Percentiles rank a stretch among this genome's conserved stretches.
These are phyloP conservation scores for Xylariaceae sp. DNA, from an alignment of 2,329 filamentous ascomycete genomes.

Conservation along the genomic window DNA sequence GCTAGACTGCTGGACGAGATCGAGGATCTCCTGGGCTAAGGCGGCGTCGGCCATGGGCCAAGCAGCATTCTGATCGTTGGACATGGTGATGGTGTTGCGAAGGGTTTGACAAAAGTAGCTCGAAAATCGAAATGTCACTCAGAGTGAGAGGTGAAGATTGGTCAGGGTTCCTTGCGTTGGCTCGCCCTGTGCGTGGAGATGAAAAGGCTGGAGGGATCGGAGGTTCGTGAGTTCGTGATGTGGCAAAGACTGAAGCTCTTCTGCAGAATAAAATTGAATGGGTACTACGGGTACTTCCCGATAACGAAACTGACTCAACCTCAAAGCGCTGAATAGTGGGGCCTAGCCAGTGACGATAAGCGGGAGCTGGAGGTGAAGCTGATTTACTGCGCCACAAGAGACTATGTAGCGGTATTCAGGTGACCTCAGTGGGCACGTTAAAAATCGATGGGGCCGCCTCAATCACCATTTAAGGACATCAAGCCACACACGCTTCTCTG, in stretches of 20 bases:
- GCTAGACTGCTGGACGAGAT: conserved; percentile 69
- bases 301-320: too few relatives aligned
- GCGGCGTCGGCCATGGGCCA: conserved; percentile 71
- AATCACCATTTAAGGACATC: too few relatives aligned
- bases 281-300: too few relatives aligned
- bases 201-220: conserved; percentile 5
- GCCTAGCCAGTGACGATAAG: too few relatives aligned
- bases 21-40: conserved; percentile 77
- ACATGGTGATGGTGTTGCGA: neutral
- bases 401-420: too few relatives aligned
- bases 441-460: too few relatives aligned
- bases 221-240: neutral
- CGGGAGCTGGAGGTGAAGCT: too few relatives aligned
- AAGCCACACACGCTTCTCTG: too few relatives aligned
- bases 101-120: neutral
- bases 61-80: conserved; percentile 33
- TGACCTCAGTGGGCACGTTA: too few relatives aligned
- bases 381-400: too few relatives aligned
- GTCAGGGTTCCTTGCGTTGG: conserved; percentile 59
- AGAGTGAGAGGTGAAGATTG: conserved; percentile 3
- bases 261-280: too few relatives aligned
- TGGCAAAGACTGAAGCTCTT: neutral
- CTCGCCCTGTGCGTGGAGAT: conserved; percentile 45
- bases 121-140: conserved; percentile 22
- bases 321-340: too few relatives aligned